Evolutionary conservation across 129 eudicot genomes (phyloP).

Genomic region (Heracleum sosnowskyi): DNA sequence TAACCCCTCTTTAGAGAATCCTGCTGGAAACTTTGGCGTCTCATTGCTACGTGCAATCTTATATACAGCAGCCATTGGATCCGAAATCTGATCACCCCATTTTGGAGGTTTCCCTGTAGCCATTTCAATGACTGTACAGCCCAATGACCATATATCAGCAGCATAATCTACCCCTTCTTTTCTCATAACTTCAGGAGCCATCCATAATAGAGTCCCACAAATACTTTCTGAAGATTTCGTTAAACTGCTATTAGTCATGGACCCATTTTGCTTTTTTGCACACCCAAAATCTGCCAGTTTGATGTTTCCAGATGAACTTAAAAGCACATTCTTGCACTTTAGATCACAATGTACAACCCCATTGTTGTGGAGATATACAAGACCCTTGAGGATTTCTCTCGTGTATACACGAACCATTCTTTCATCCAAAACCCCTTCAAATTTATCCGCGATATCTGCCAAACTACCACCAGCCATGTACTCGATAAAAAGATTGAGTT

Average conservation of each 20-base stretch:
- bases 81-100: slow-evolving; percentile 37
- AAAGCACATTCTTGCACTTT: slow-evolving; percentile 59
- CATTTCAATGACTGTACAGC: slow-evolving; percentile 77
- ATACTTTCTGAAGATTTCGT: slow-evolving; percentile 7
- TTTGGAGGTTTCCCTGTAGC: slow-evolving; percentile 50
- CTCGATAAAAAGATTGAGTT: slow-evolving; percentile 49
- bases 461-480: slow-evolving; percentile 71
- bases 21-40: slow-evolving; percentile 37
- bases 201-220: slow-evolving; percentile 78
- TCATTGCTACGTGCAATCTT: slow-evolving; percentile 44
- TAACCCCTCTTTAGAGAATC: slow-evolving; percentile 40
- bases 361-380: slow-evolving; percentile 42
- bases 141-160: slow-evolving; percentile 80
- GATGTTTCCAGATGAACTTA: slow-evolving; percentile 37
- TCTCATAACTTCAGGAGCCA: slow-evolving; percentile 71
- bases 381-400: slow-evolving; percentile 41
- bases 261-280: slow-evolving; percentile 23
- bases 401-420: slow-evolving; percentile 51
- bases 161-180: slow-evolving; percentile 42
- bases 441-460: slow-evolving; percentile 38
- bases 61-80: slow-evolving; percentile 41
- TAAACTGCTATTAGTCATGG: background rate
- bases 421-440: slow-evolving; percentile 54
- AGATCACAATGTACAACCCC: slow-evolving; percentile 62
- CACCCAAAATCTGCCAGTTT: slow-evolving; percentile 73